Base-by-base conservation (phyloP, 2,329 filamentous ascomycete species). In the Hymenoscyphus fraxineus region DNA sequence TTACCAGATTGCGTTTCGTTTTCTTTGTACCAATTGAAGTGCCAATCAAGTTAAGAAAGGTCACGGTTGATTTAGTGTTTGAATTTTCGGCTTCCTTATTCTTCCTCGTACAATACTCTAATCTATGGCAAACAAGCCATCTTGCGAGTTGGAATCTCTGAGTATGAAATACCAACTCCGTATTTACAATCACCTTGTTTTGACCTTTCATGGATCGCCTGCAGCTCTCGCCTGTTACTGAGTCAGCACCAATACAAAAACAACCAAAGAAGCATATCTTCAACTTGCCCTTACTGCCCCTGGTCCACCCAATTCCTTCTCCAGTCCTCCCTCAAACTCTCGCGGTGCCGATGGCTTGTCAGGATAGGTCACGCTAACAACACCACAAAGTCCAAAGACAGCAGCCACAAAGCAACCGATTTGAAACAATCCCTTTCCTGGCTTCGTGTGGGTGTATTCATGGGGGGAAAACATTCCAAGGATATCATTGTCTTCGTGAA, bases 401-500 rank as follows among this genome's bases (percentile, higher is more conserved):
- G 81, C 79, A 27, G 80, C 81, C 56, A 93, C 77, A 75, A 93
- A 93, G 67, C 79, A 79, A 65, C 86, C 88, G 68, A 93, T 78
- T 79, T 92, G 87, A 66, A 88, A 73, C 41, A 88, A 76, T 65
- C 86, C 91, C 75, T 88, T 93, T 68, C 85, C 85, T 16, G 93
- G 81, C 59, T 85, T 89, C 56, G 83, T 81, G 83, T 95, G 94
- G 63, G 88, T 95, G 81, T 99, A 98, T 73, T 93, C 89, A 77
- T 95, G 88, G 2, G 92, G 87, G 60, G 91, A 90, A 80, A 99
- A 94, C 69, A 97, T 89, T 72, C 93, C 93, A 64, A 98, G 83
- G 64, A 93, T 84, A 77, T 99, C 96, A 78, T 97, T 90, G 78
- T 99, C 95, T 79, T 99, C 96, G 78, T 99, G 94, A 61, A 96